A percentile compares a stretch with the other conserved stretches of the same genome.
Evolutionary conservation across 2,329 filamentous ascomycete species (phyloP).

Genomic region (Rhinocladiella similis): DNA sequence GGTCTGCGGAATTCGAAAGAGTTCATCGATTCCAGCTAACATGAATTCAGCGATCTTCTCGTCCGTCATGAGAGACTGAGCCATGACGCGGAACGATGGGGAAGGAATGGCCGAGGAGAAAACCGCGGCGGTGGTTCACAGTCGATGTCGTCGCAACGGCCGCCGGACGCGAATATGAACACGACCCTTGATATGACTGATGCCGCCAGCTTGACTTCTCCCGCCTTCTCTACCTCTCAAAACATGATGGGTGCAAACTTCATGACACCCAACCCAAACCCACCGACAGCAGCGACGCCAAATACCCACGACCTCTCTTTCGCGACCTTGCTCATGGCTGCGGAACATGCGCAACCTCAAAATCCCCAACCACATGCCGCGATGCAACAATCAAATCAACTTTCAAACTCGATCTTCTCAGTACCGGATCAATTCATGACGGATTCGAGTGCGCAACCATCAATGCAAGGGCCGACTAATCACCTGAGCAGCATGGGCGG

Average conservation of each 20-base stretch:
- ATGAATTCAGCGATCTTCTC: slow-evolving; percentile 38
- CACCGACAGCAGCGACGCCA: slow-evolving; percentile 9
- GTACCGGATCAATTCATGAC: slow-evolving; percentile 31
- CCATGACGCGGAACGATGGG: slow-evolving; percentile 32
- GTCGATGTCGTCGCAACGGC: slow-evolving; percentile 9
- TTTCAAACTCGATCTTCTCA: slow-evolving; percentile 11
- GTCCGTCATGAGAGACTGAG: slow-evolving; percentile 43
- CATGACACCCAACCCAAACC: slow-evolving; percentile 8
- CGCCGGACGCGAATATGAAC: slow-evolving; percentile 4
- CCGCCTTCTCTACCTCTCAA: slow-evolving; percentile 22
- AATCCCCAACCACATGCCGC: slow-evolving; percentile 31
- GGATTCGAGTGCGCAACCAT: slow-evolving; percentile 40
- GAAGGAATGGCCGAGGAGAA: slow-evolving; percentile 14
- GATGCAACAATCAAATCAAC: slow-evolving; percentile 9
- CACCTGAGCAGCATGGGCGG: slow-evolving; percentile 35
- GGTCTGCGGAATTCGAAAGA: slow-evolving; percentile 31
- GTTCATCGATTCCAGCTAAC: slow-evolving; percentile 19
- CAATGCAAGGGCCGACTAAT: slow-evolving; percentile 34
- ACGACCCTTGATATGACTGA: slow-evolving; percentile 8
- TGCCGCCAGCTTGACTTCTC: slow-evolving; percentile 5
- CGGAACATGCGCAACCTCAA: slow-evolving; percentile 42
- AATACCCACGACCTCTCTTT: slow-evolving; percentile 36
- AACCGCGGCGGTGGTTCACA: slow-evolving; percentile 13
- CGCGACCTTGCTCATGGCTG: slow-evolving; percentile 42
- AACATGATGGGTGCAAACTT: slow-evolving; percentile 13